These are phyloP conservation scores for Letharia columbiana DNA, from an alignment of 495 filamentous ascomycete genomes.

Conservation along the genomic window DNA sequence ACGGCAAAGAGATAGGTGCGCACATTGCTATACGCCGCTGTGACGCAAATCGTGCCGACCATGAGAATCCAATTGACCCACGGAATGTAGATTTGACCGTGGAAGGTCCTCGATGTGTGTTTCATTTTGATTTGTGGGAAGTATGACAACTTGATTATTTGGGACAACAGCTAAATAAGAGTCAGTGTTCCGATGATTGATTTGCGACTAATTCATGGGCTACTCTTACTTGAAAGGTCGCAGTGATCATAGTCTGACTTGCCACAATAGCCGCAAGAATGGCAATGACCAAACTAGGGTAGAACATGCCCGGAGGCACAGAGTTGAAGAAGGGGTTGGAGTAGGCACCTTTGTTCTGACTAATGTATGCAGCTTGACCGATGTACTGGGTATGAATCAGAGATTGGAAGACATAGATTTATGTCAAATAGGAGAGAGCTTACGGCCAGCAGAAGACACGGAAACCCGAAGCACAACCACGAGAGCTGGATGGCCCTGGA, in stretches of 20 bases:
- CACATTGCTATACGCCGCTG: slow-evolving; percentile 62
- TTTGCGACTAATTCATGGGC: not conserved
- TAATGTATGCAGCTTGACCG: slow-evolving; percentile 67
- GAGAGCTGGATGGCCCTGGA: slow-evolving; percentile 52
- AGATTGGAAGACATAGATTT: not conserved
- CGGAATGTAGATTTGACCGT: slow-evolving; percentile 66
- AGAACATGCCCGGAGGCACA: slow-evolving; percentile 57
- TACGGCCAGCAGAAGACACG: slow-evolving; percentile 56
- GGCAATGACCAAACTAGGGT: slow-evolving; percentile 55
- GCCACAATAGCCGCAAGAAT: slow-evolving; percentile 65
- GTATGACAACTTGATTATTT: slow-evolving; percentile 67
- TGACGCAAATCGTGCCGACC: slow-evolving; percentile 65
- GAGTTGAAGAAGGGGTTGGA: slow-evolving; percentile 65
- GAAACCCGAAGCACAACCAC: slow-evolving; percentile 56
- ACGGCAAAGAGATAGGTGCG: slow-evolving; percentile 13
- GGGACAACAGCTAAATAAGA: slow-evolving; percentile 47
- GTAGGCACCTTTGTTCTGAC: slow-evolving; percentile 49
- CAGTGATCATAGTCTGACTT: slow-evolving; percentile 70
- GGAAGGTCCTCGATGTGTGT: slow-evolving; percentile 56
- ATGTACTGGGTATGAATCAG: slow-evolving; percentile 39
- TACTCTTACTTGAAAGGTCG: slow-evolving; percentile 46
- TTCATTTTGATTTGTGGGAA: slow-evolving; percentile 64
- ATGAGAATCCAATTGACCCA: slow-evolving; percentile 66
- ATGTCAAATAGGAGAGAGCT: not conserved
- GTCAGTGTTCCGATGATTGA: not conserved